Base-by-base conservation (phyloP, 805 yeast genomes). In the Saccharomycopsis fibuligera region DNA sequence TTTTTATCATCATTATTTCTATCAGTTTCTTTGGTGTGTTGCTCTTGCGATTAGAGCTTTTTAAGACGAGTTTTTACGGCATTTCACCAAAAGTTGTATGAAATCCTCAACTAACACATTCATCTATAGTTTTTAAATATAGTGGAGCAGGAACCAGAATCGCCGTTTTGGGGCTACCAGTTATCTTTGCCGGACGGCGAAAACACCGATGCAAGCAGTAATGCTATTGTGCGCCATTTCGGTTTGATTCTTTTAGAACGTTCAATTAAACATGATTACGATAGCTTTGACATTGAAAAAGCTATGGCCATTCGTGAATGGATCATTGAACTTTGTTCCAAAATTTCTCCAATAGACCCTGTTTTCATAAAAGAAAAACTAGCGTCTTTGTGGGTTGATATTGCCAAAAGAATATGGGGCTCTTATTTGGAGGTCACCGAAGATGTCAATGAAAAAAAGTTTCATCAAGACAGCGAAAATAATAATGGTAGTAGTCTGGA, bases 371-470 rank as follows among this genome's bases (percentile, higher is more conserved):
- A 83, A 60, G 98, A 90, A 61, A 93, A 93, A 64, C 61, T 90
- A 36, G 95, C 97, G 12, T 83, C 78, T 55, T 66, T 93, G 23
- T 90, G 98, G 97, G 96, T 86, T 0, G 83, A 86, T 37, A 70
- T 93, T 5, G 95, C 96, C 9, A 93, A 93, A 60, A 74, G 96
- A 49, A 74, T 81, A 27, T 93, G 99, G 99, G 96, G 97, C 16
- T 70, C 77, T 35, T 79, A 76, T 51, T 65, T 85, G n/a, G 72
- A 64, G 50, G 29, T 39, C 40, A 29, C 31, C 30, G 38, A 19
- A 36, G 41, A 25, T 43, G 23, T 8, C 29, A 25, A 27, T 35
- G 23, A 21, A 14, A 19, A 48, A 5, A 14, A 47, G 10, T 22
- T 8, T 23, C 25, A 43, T 23, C 23, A 24, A 22, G 24, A 35